Evolutionary conservation across 1,139 yeast species (phyloP), one percentile per base, ranked within the genome.

Genomic region (Kluyveromyces sp.): DNA sequence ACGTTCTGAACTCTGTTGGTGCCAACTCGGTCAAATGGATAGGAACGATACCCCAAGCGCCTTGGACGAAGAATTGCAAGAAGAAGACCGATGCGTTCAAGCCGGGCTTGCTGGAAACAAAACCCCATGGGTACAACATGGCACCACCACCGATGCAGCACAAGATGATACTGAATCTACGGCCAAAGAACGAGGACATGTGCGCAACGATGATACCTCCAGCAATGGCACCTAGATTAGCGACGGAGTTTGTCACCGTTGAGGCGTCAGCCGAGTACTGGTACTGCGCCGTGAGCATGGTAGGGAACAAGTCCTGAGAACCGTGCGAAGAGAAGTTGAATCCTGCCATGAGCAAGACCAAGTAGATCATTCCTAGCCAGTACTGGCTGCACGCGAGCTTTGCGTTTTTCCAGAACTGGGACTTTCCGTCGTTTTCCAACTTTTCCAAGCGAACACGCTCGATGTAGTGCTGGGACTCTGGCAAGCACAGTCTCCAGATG

Each of bases 41-140:
- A 44, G 95, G 95, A 52, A 83, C 74, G 38, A 83, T 84, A 54
- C 94, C 94, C 88, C 94, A 86, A 15, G 87, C 83, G 51, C 95
- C 95, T 65, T 84, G 94, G 40, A 85, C 92, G 53, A 79, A 79
- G 57, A 80, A 78, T 64, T 86, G 95, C 55, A 85, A 66, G 68
- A 82, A 83, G 65, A 84, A 85, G 1, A 73, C 92, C 46, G 85
- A 83, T 4, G 92, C 94, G 57, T 83, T 80, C 51, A 83, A 75
- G 30, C 79, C 85, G 6, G 45, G 42, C 18, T 67, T 56, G 48
- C 70, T 70, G 39, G 60, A 53, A 33, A 73, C 62, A 55, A 78
- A 83, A 0, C 85, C 89, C 89, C 92, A 80, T 39, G 87, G 87
- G 53, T 80, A 80, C 44, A 78, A 71, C 55, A 79, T 62, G 8